Base-by-base conservation (phyloP, 2,329 filamentous ascomycete genomes). In the Fusarium guadeloupense region DNA sequence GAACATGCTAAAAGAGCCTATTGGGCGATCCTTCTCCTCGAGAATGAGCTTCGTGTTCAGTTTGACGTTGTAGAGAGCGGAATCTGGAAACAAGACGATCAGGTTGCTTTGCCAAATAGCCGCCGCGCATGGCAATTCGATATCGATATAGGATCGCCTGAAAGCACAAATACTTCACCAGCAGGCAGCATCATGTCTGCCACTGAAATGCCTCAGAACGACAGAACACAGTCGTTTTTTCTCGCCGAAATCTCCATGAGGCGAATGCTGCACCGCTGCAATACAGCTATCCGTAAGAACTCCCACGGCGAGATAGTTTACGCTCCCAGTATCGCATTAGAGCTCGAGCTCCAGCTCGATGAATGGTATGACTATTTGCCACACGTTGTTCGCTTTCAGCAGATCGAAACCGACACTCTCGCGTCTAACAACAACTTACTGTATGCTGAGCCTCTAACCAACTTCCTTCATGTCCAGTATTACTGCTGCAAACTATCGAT, bases 241-340 rank as follows among this genome's bases (percentile, higher is more conserved):
- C 61, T 75, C 1, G 70, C 72, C n/a, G 71, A 70, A 43, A 74
- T 75, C 19, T 65, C 72, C 12, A 75, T 74, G 71, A 51, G 72
- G 10, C 64, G 71, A 13, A 73, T 74, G 70, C 64, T 74, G 2
- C 69, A 70, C 12, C 71, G 72, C 6, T 72, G 69, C 53, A 71
- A 63, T 23, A 68, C 69, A n/a, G n/a, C n/a, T n/a, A 9, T 62
- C 69, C 4, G 57, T 71, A 10, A 35, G 65, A 48, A 44, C 52
- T 47, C 37, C 67, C 14, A 14, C 62, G 20, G 46, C 62, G 7
- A 57, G 62, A 28, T 30, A 60, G 38, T 48, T 67, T 71, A 72
- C 37, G 69, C 72, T 4, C 70, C 72, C 6, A 54, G 65, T 25
- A 62, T 74, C 25, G 71, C 72, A 3, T 45, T 55, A 9, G 74